These are phyloP conservation scores for Clavispora phyllophila DNA, from an alignment of 805 yeast genomes.

Conservation along the genomic window DNA sequence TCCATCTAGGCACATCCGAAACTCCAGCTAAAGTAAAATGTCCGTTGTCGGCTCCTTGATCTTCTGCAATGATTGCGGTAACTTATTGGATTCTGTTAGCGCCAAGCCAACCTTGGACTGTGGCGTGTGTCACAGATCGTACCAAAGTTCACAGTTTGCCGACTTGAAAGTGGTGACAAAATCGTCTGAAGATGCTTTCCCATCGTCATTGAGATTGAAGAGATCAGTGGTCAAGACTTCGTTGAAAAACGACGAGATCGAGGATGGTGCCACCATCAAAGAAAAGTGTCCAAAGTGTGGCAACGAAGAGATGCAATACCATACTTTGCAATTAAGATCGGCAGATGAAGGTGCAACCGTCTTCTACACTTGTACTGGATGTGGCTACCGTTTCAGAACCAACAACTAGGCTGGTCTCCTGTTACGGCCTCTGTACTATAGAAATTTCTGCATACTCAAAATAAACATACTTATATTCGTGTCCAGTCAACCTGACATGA, in stretches of 20 bases:
- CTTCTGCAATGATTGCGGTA: constrained; percentile 92
- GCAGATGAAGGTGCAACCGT: constrained; percentile 99
- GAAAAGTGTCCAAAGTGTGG: constrained; percentile 99
- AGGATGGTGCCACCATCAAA: constrained; percentile 93
- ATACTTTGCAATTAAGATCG: constrained; percentile 90
- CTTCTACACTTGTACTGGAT: constrained; percentile 89
- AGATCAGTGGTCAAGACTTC: constrained; percentile 87
- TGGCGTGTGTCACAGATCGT: constrained; percentile 41
- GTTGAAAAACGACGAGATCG: constrained; percentile 69
- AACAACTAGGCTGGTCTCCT: constrained; percentile 51
- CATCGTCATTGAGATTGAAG: constrained; percentile 74
- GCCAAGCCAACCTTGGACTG: constrained; percentile 51
- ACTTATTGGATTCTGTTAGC: constrained; percentile 67
- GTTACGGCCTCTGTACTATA: constrained; percentile 1
- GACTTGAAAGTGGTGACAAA: constrained; percentile 81
- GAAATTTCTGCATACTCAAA: neutral
- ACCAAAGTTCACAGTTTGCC: constrained; percentile 52
- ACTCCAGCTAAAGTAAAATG: constrained; percentile 48
- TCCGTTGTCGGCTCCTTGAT: constrained; percentile 93
- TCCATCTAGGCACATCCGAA: neutral
- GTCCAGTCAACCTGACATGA: neutral
- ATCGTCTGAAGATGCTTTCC: constrained; percentile 91
- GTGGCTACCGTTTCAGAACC: constrained; percentile 92
- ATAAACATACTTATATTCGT: constrained; percentile 1
- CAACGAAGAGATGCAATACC: constrained; percentile 96